A percentile compares a stretch with the other conserved stretches of the same genome.
phyloP scores from a whole-genome alignment of 2,329 filamentous ascomycete genomes.

The Hymenoscyphus fructigenus region DNA sequence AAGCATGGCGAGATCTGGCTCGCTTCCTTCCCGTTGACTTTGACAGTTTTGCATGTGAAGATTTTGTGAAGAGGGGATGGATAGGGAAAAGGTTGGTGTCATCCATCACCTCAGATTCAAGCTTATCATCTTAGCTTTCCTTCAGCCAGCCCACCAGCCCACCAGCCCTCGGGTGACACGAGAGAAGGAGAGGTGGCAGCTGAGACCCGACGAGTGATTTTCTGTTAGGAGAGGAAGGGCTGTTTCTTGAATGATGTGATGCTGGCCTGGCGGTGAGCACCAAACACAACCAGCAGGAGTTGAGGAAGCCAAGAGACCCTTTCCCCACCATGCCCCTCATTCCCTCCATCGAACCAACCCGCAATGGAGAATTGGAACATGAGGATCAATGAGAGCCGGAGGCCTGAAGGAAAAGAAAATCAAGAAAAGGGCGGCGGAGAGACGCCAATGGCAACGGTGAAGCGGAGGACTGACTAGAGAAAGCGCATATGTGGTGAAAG shows the following conservation, averaged over 20 bases:
- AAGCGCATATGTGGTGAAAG: background rate
- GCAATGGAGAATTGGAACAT: conserved; percentile 1
- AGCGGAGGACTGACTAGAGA: background rate
- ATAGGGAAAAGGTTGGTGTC: background rate
- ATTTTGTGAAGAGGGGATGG: background rate
- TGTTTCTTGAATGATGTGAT: background rate
- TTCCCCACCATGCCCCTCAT: conserved; percentile 1
- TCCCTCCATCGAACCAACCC: background rate
- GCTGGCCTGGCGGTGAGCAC: background rate
- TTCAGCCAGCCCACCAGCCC: background rate
- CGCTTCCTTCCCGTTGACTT: background rate
- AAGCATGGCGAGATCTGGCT: background rate
- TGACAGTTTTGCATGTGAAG: background rate
- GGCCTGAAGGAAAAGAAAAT: background rate
- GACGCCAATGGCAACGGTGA: background rate
- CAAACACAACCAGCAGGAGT: background rate
- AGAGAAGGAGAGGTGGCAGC: background rate
- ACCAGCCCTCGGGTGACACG: background rate
- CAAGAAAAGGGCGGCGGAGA: background rate
- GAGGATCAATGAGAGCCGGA: background rate
- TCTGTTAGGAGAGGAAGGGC: background rate
- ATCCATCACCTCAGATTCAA: background rate
- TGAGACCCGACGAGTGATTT: background rate
- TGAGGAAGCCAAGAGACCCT: conserved; percentile 3
- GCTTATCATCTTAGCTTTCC: background rate